These are phyloP conservation scores for Septoria petroselini DNA, from an alignment of 2,329 filamentous ascomycete genomes.

Conservation along the genomic window DNA sequence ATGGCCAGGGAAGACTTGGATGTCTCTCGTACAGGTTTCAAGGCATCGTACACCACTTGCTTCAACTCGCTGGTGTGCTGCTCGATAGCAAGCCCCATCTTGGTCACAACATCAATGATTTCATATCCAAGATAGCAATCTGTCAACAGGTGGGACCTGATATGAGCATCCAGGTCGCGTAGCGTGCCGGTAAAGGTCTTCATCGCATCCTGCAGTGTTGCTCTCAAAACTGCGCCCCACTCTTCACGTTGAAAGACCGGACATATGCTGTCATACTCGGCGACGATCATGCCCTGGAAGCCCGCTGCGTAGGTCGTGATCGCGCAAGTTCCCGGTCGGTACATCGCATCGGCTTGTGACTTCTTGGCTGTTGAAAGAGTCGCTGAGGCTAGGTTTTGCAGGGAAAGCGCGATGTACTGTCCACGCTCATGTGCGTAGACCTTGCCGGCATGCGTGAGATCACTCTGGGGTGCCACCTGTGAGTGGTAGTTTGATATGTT, in stretches of 20 bases:
- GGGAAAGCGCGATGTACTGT: slow-evolving; percentile 75
- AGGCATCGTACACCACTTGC: slow-evolving; percentile 72
- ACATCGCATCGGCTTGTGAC: slow-evolving; percentile 72
- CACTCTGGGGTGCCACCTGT: slow-evolving; percentile 28
- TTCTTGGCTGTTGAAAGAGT: slow-evolving; percentile 75
- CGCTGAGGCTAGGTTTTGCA: slow-evolving; percentile 83
- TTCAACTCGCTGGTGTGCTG: slow-evolving; percentile 82
- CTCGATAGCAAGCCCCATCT: slow-evolving; percentile 75
- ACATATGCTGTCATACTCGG: slow-evolving; percentile 89
- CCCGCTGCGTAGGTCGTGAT: slow-evolving; percentile 85
- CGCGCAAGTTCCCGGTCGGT: slow-evolving; percentile 83
- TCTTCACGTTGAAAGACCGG: slow-evolving; percentile 82
- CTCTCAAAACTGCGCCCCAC: slow-evolving; percentile 74
- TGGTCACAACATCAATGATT: slow-evolving; percentile 84
- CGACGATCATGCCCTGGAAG: slow-evolving; percentile 79
- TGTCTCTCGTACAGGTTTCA: slow-evolving; percentile 88
- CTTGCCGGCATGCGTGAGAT: slow-evolving; percentile 60
- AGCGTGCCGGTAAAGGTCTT: slow-evolving; percentile 81
- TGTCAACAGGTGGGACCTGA: slow-evolving; percentile 78
- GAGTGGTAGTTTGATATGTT: slow-evolving; percentile 35
- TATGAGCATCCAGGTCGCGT: slow-evolving; percentile 83
- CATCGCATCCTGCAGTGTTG: slow-evolving; percentile 74
- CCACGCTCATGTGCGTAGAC: slow-evolving; percentile 85
- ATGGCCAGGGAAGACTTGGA: slow-evolving; percentile 82
- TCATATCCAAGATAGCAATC: slow-evolving; percentile 96